Evolutionary conservation across 2,329 filamentous ascomycete species (phyloP), one percentile per base, ranked within the genome.

Genomic region (Pestalotiopsis fici): DNA sequence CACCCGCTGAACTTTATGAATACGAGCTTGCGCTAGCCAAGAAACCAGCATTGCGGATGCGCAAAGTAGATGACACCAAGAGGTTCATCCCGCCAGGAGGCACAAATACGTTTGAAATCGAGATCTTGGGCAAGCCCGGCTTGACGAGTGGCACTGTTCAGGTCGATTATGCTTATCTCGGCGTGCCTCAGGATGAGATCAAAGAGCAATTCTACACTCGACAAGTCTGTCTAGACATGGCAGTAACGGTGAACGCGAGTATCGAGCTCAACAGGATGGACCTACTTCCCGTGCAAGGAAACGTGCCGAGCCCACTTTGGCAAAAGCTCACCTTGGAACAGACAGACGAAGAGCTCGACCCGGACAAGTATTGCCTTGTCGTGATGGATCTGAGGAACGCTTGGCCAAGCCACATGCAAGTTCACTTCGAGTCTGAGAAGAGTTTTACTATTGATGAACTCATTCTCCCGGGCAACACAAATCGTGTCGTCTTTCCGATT

Each of bases 231-330:
- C 84, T 97, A 31, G 92, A 94, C 15, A 83, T 98, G 67, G 93
- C 91, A 0, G 88, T 98, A 18, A 98, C 95, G 4, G 95, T 98
- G 60, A 98, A 98, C 75, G 93, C 94, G 3, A 96, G 94, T 74
- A 86, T 98, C 28, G 94, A 98, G 74, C 83, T 98, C 11, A 86
- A 90, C 39, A 87, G 93, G 47, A 90, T 95, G 71, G 95, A 98
- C 74, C 85, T 97, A 21, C 79, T 96, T 39, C 90, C 94, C 0
- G 86, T 97, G 12, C 88, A 89, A 60, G 87, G 88, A 12, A 84
- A 87, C 61, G 88, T 96, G 64, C 91, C 91, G 1, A 78, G 77
- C 35, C 81, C 85, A 3, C 76, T 91, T 0, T 93, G 92, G 89
- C 75, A 79, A 64, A 81, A 82, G 2, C 75, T 83, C 21, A 77